Conservation (phyloP, 768 basidiomycete species). For the Kwoniella dendrophila region DNA sequence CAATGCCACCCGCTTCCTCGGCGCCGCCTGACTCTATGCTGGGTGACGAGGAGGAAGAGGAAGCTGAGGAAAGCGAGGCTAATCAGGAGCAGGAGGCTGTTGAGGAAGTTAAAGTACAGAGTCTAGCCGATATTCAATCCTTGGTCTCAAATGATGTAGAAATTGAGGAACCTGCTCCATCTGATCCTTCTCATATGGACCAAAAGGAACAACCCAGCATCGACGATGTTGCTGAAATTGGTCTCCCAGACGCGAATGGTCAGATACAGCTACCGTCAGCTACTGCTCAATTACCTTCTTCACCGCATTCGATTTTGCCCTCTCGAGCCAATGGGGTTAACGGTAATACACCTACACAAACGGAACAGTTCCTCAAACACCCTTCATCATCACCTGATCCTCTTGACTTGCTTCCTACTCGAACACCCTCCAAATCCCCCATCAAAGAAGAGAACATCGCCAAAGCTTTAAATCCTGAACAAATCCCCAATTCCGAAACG, state of each 20-base stretch:
- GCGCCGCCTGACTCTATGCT: neutral
- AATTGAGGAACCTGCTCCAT: no score
- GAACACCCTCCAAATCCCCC: no score
- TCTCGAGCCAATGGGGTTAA: neutral
- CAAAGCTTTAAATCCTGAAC: neutral
- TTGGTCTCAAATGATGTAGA: slow-evolving; percentile 9
- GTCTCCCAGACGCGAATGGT: neutral
- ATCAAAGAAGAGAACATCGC: neutral
- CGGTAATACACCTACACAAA: neutral
- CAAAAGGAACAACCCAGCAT: neutral
- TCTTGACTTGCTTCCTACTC: neutral
- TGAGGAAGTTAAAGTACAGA: neutral
- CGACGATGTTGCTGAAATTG: no score
- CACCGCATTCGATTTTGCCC: neutral
- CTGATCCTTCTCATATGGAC: neutral
- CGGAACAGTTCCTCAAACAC: neutral
- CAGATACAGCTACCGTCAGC: neutral
- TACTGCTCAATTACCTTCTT: no score
- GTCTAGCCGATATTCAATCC: slow-evolving; percentile 17
- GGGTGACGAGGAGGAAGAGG: slow-evolving; percentile 6
- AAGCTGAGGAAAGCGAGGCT: neutral
- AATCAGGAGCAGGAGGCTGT: neutral
- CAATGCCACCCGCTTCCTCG: neutral
- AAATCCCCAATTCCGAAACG: neutral
- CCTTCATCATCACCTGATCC: neutral